Evolutionary conservation across 768 basidiomycete species (phyloP), one percentile per base, ranked within the genome.

Genomic region (Hypholoma fasciculare): DNA sequence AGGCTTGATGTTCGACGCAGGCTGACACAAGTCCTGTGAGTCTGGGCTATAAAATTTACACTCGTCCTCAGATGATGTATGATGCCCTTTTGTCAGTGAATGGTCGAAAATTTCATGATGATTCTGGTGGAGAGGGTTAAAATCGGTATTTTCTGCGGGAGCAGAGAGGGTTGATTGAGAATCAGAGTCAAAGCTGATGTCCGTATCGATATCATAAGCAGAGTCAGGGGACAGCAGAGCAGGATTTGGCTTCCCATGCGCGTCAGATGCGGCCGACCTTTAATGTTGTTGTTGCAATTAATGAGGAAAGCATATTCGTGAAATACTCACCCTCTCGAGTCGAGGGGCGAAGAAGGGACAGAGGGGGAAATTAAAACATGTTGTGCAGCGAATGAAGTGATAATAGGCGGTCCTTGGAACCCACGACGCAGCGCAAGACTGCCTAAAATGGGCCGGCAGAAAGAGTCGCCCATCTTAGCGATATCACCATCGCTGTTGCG

Each of bases 381-480:
- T 4, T 26, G 44, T 19, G 7, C 13, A 9, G 43, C 13, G 17
- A 54, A 54, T 6, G 43, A 36, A 13, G 54, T 54, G 44, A 54
- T 37, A 30, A 54, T 54, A 17, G 44, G 54, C 37, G 19, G 43
- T 37, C 54, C 54, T 12, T 42, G 54, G 19, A 54, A 54, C 46
- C 54, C 54, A 37, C 54, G 54, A 23, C 54, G 54, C 12, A 30
- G 44, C 14, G 54, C 54, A 7, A 54, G 54, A 9, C n/a, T 47
- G 4, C 54, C 54, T 7, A 54, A 34, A 47, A 8, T 14, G 17
- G 43, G 54, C n/a, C 20, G 11, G 13, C 30, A 34, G 0, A 20
- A 14, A 16, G 39, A 37, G 11, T 38, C 54, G 27, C 27, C 40
- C 17, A 9, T 7, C 17, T 54, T 17, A 3, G 34, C 12, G 17